Base-by-base conservation (phyloP, 2,329 filamentous ascomycete species). In the Pseudogymnoascus verrucosus region DNA sequence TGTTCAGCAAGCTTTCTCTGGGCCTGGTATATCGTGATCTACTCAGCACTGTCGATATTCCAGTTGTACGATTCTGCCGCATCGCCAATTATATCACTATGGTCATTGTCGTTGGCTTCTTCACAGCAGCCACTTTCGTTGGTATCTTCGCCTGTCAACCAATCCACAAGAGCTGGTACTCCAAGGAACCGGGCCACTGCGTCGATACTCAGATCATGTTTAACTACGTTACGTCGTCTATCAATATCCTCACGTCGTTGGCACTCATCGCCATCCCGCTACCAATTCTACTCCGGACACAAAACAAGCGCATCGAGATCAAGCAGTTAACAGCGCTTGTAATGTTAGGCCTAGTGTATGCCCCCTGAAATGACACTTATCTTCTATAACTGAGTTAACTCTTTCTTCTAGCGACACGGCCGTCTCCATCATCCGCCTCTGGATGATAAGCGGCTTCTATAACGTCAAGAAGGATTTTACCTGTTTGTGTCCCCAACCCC, bases 271-370 rank as follows among this genome's bases (percentile, higher is more conserved):
- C 34, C 11, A 61, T 51, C 6, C 66, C 61, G 5, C 42, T 66
- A 23, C 65, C 65, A 7, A 62, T 64, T 5, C 61, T 66, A 3
- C 51, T 62, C 8, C 39, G 37, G 28, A 64, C 57, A 21, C 63
- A 63, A 8, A 39, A 44, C n/a, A 26, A 37, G 21, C 23, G 34
- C 16, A 36, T 44, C 37, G 65, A 67, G 28, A 44, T 66, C 28
- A 63, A 39, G 31, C 47, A 61, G 44, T 36, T 66, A n/a, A 64
- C 65, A 42, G 39, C 37, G 10, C 34, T 67, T 31, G 63, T 65
- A 11, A 59, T 66, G n/a, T 39, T 67, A 23, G 65, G 65, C 16
- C 21, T 66, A 28, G 14, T 62, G 65, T 67, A 62, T 63, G 63
- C 28, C 11, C 12, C 42, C 42, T 19, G n/a, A 28, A 54, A 34